A percentile compares a stretch with the other conserved stretches of the same genome.
phyloP scores from a whole-genome alignment of 2,329 filamentous ascomycete species.

The Ustilaginoidea virens region DNA sequence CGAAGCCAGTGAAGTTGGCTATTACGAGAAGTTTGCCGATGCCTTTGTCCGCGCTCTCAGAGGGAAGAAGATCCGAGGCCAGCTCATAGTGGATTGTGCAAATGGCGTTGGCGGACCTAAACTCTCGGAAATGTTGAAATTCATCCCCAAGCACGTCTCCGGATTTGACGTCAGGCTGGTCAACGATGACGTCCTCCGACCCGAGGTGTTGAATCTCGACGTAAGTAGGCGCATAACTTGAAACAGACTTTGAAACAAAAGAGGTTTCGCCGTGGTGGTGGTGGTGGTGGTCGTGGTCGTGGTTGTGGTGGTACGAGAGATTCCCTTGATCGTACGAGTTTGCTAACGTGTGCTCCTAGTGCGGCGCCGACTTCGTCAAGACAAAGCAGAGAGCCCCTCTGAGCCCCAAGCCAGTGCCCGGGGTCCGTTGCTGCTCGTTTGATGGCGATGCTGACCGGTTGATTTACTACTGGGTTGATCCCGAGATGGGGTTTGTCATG shows the following conservation, averaged over 20 bases:
- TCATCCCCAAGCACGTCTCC: conserved; percentile 54
- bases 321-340: not conserved
- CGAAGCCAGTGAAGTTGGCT: conserved; percentile 74
- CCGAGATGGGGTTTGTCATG: conserved; percentile 72
- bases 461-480: conserved; percentile 86
- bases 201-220: conserved; percentile 77
- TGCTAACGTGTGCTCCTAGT: conserved; percentile 31
- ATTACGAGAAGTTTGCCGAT: conserved; percentile 80
- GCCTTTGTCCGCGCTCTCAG: conserved; percentile 77
- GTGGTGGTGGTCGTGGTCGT: no score
- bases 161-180: conserved; percentile 70
- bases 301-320: no score
- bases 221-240: conserved; percentile 39
- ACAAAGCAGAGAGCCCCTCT: conserved; percentile 86
- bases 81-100: conserved; percentile 80
- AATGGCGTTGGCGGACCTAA: conserved; percentile 95
- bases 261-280: no score
- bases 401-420: conserved; percentile 58
- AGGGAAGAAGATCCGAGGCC: conserved; percentile 56
- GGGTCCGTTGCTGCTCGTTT: conserved; percentile 74
- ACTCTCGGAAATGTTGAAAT: conserved; percentile 70
- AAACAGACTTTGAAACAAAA: not conserved
- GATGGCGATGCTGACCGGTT: conserved; percentile 93
- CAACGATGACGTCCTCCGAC: conserved; percentile 85
- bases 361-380: conserved; percentile 94